phyloP scores from a whole-genome alignment of 768 basidiomycete genomes.

The Clathrus columnatus region DNA sequence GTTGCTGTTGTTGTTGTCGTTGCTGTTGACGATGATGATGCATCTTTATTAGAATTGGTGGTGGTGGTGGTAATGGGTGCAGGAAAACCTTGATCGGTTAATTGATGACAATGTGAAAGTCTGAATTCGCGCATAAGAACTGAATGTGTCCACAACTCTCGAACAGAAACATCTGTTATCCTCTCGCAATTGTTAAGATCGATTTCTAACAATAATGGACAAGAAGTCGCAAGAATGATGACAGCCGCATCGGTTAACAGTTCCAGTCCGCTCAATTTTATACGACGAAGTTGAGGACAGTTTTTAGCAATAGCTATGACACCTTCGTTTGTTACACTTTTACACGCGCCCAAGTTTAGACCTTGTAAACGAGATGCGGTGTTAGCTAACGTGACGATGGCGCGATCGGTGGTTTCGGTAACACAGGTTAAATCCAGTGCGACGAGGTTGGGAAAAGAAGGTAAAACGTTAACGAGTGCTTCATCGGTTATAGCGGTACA shows the following conservation, averaged over 20 bases:
- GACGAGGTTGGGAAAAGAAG: conserved; percentile 65
- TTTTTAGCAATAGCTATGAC: conserved; percentile 65
- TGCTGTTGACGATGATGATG: too few relatives aligned
- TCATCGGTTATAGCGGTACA: conserved; percentile 61
- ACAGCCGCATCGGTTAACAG: conserved; percentile 70
- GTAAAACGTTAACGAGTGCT: conserved; percentile 55
- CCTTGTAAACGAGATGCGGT: conserved; percentile 77
- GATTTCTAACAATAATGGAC: conserved; percentile 85
- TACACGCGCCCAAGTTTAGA: conserved; percentile 83
- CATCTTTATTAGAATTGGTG: conserved; percentile 21
- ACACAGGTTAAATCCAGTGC: conserved; percentile 82
- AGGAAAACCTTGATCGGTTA: conserved; percentile 86
- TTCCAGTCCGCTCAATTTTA: conserved; percentile 78
- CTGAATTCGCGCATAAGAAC: conserved; percentile 86
- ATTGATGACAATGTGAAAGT: conserved; percentile 64
- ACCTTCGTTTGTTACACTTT: conserved; percentile 66
- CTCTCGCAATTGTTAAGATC: conserved; percentile 80
- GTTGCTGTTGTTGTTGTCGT: conserved; percentile 20
- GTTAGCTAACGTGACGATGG: conserved; percentile 61
- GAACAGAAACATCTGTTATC: conserved; percentile 69
- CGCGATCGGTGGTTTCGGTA: conserved; percentile 54
- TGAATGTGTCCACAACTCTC: conserved; percentile 77
- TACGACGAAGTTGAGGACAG: conserved; percentile 74
- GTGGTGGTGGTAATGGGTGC: conserved; percentile 39
- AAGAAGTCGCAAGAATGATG: conserved; percentile 63